These are phyloP conservation scores for Crithidia expoeki DNA, from an alignment of 208 protist genomes.

Conservation along the genomic window DNA sequence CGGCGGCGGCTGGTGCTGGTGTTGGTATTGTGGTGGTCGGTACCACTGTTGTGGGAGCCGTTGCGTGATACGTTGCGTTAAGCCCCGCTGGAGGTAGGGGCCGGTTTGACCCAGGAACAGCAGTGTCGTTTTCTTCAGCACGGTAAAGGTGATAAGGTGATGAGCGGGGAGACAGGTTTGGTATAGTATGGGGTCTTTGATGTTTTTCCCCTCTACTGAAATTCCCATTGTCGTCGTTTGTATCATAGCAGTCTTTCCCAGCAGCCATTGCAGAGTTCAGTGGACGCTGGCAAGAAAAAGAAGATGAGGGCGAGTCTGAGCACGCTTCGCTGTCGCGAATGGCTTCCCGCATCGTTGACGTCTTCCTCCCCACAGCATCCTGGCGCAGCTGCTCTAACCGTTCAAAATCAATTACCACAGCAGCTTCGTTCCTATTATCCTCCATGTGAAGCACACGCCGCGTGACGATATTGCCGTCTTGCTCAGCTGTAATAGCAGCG, in stretches of 20 bases:
- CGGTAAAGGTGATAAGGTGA: not conserved
- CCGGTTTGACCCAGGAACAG: not conserved
- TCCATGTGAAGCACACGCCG: constrained; percentile 1
- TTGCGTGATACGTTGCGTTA: not conserved
- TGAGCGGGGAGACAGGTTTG: not conserved
- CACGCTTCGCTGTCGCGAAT: constrained; percentile 8
- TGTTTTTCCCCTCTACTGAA: not conserved
- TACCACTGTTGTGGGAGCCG: not conserved
- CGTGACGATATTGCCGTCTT: not conserved
- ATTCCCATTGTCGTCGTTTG: no score
- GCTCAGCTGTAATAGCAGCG: not conserved
- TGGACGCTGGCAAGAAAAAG: no score
- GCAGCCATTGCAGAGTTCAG: no score
- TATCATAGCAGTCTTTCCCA: no score
- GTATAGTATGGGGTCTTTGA: not conserved
- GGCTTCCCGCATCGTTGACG: constrained; percentile 4
- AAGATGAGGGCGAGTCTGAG: not conserved
- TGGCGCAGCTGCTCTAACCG: not conserved
- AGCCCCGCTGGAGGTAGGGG: not conserved
- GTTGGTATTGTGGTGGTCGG: not conserved
- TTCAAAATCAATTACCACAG: not conserved
- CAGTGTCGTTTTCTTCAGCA: not conserved
- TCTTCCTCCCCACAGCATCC: not conserved
- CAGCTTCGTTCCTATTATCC: not conserved
- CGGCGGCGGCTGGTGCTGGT: not conserved